Evolutionary conservation across 495 filamentous ascomycete species (phyloP).

Genomic region (Apodospora peruviana): DNA sequence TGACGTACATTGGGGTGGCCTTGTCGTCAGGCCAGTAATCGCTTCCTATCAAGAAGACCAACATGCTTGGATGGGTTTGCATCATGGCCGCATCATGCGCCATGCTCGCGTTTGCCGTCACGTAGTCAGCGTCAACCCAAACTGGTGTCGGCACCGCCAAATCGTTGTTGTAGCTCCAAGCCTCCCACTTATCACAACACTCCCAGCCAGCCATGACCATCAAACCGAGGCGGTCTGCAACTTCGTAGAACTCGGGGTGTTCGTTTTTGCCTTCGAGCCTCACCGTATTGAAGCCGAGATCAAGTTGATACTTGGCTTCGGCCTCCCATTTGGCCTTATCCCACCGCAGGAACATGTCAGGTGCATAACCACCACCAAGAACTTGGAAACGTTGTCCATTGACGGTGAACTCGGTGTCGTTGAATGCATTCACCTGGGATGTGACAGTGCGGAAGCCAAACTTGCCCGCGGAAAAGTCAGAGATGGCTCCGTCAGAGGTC

Average conservation of each 20-base stretch:
- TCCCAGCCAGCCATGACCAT: conserved; percentile 64
- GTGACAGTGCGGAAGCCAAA: conserved; percentile 57
- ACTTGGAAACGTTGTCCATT: conserved; percentile 56
- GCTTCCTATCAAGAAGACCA: conserved; percentile 54
- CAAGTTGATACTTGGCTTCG: conserved; percentile 47
- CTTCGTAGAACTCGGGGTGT: conserved; percentile 52
- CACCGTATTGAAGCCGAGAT: conserved; percentile 58
- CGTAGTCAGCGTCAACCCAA: conserved; percentile 51
- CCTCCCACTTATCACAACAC: conserved; percentile 67
- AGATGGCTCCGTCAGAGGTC: conserved; percentile 29
- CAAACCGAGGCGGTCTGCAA: conserved; percentile 53
- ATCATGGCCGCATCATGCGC: conserved; percentile 55
- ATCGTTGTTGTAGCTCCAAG: conserved; percentile 57
- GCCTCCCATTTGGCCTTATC: conserved; percentile 34
- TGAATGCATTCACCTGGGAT: conserved; percentile 42
- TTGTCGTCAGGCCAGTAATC: conserved; percentile 59
- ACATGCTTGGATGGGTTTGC: conserved; percentile 51
- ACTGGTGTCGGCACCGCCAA: conserved; percentile 29
- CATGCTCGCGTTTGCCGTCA: conserved; percentile 49
- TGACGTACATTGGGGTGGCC: conserved; percentile 46
- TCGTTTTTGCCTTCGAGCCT: conserved; percentile 63
- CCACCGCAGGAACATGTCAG: conserved; percentile 59
- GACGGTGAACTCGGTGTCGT: conserved; percentile 51
- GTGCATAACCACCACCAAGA: conserved; percentile 53
- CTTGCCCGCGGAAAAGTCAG: conserved; percentile 31